Base-by-base conservation (phyloP, 2,329 filamentous ascomycete genomes). In the Cladophialophora psammophila region DNA sequence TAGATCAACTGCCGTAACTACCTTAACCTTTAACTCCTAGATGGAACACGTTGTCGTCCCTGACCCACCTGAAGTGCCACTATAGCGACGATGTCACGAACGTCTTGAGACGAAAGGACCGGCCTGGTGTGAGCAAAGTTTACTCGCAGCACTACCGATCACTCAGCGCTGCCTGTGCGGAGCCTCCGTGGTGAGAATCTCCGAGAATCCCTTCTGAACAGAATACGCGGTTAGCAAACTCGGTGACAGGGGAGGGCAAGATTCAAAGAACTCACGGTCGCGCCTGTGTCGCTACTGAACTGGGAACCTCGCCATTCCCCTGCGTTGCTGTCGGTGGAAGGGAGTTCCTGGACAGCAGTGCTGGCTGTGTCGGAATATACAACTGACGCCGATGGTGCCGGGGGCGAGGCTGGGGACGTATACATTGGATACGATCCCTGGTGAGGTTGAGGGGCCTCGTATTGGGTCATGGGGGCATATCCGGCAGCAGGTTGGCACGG, bases 281-380 rank as follows among this genome's bases (percentile, higher is more conserved):
- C 59, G 31, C 20, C 26, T 15, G 35, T 53, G 26, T 62, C 48
- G 7, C 48, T 36, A n/a, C 58, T 60, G 45, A 52, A 20, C 59
- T 53, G n/a, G 31, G 38, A 31, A 8, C 45, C 58, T 34, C 50
- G 52, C 45, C 45, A 40, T 18, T 38, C 59, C 9, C 45, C n/a
- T 10, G 59, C 15, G 18, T 36, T 54, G 45, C 10, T 31, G 9
- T 62, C 20, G 13, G 59, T 10, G 12, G 59, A 54, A 38, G 59
- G 59, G 34, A 62, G 13, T 42, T 62, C 59, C 32, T 60, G 58
- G 35, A 26, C 26, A 26, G 26, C 26, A 26, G 26, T 26, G 26
- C 26, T 26, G 26, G 26, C 26, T 26, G 26, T 26, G 26, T 26
- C 26, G 26, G 26, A 26, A 26, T 26, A 26, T 26, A 26, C 26